Base-by-base conservation (phyloP, 2,329 filamentous ascomycete species). In the Emergomyces pasteurianus region DNA sequence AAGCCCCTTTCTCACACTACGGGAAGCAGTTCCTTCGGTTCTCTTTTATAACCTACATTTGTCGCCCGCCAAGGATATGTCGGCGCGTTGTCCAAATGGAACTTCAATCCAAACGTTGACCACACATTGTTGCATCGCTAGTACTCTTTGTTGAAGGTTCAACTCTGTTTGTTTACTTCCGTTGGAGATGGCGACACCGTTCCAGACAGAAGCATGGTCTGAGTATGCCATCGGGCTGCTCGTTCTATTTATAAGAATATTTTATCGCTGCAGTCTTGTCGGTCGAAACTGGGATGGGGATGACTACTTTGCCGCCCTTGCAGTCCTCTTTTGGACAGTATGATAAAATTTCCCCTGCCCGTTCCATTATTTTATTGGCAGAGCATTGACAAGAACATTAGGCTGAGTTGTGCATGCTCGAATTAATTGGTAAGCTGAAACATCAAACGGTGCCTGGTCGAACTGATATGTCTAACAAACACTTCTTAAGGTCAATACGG, bases 161-260 rank as follows among this genome's bases (percentile, higher is more conserved):
- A 18, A 6, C 47, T 18, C 23, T 18, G 26, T 28, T 42, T 36
- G 2, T 36, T 42, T 10, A 8, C 2, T 34, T 40, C 26, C 21
- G 21, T 54, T 47, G 49, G 55, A 53, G 58, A 31, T 28, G 31
- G 60, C 60, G 21, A 76, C 74, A 4, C 75, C 76, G 2, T 78
- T 78, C 60, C 73, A 76, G 61, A 70, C 66, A 2, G 77, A 79
- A 63, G 75, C 75, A 9, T 79, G 77, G 77, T 68, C 69, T 18
- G 77, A 79, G 60, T 79, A 77, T 55, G 72, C 68, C 1, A 65
- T 79, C 34, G 77, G 77, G 1, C 63, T 72, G 1, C 0, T 71
- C 8, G 63, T 79, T 2, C 63, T 79, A 3, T 62, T 77, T 2
- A 61, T 75, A 5, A 74, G 77, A 16, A 74, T 75, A 61, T 73